These are phyloP conservation scores for Falciphora oryzae DNA, from an alignment of 2,329 filamentous ascomycete species.

Conservation along the genomic window DNA sequence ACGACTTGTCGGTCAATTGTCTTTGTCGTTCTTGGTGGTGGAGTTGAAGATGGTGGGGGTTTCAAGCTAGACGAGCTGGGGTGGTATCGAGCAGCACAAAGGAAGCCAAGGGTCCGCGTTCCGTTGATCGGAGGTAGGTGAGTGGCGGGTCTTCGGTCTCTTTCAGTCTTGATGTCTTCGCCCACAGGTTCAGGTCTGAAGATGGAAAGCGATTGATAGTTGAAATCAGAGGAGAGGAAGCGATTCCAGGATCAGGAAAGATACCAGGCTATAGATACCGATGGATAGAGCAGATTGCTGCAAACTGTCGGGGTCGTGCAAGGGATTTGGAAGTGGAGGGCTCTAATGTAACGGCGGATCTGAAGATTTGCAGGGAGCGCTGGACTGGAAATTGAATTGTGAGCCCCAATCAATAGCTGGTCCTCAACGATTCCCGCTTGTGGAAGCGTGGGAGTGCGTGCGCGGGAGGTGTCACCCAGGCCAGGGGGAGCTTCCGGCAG, in stretches of 20 bases:
- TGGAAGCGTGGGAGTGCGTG: too few relatives aligned
- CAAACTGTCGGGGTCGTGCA: not conserved
- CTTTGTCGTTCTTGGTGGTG: not conserved
- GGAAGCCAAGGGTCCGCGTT: not conserved
- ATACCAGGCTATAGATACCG: not conserved
- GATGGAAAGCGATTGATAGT: not conserved
- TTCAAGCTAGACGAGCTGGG: not conserved
- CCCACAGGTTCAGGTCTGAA: not conserved
- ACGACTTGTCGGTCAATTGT: not conserved
- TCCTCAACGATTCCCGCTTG: not conserved
- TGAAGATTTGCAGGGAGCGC: not conserved
- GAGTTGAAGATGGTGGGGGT: not conserved
- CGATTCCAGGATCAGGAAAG: not conserved
- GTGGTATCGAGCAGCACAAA: not conserved
- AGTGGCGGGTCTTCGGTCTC: not conserved
- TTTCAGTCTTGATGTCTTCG: not conserved
- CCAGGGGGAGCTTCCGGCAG: conserved; percentile 4
- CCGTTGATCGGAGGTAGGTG: not conserved
- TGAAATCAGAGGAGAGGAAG: too few relatives aligned
- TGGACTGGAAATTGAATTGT: not conserved
- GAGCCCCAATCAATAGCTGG: not conserved
- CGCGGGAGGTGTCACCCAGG: not conserved
- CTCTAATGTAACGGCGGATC: not conserved
- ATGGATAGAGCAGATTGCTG: not conserved
- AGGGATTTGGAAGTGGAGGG: not conserved